These are phyloP conservation scores for Lasiodiplodia sp. DNA, from an alignment of 2,329 filamentous ascomycete genomes.

Conservation along the genomic window DNA sequence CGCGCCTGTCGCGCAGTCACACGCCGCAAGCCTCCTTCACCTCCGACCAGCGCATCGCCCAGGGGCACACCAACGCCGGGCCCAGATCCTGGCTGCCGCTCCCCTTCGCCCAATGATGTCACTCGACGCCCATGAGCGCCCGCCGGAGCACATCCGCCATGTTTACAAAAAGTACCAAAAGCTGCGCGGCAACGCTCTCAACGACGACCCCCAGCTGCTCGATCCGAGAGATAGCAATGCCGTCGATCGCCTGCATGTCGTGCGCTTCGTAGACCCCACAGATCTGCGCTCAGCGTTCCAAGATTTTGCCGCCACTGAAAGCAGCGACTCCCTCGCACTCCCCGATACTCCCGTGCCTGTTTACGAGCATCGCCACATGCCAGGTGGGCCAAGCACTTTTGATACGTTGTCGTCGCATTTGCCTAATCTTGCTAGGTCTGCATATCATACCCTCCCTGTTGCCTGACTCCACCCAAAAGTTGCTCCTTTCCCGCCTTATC, in stretches of 20 bases:
- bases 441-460: slow-evolving; percentile 78
- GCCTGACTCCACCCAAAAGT: slow-evolving; percentile 71
- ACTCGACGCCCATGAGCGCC: slow-evolving; percentile 79
- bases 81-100: neutral
- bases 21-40: slow-evolving; percentile 2
- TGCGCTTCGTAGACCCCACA: slow-evolving; percentile 3
- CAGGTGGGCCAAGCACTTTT: slow-evolving; percentile 60
- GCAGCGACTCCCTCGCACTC: slow-evolving; percentile 30
- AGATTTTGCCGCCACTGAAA: slow-evolving; percentile 32
- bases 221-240: slow-evolving; percentile 45
- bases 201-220: slow-evolving; percentile 56
- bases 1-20: slow-evolving; percentile 26
- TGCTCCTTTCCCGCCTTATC: slow-evolving; percentile 75
- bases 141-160: slow-evolving; percentile 72
- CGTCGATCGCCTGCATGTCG: slow-evolving; percentile 49
- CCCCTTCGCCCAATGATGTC: slow-evolving; percentile 25
- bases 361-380: slow-evolving; percentile 71
- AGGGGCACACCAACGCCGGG: neutral
- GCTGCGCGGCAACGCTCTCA: slow-evolving; percentile 58
- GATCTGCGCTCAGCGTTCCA: slow-evolving; percentile 3
- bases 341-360: slow-evolving; percentile 42
- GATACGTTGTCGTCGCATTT: neutral
- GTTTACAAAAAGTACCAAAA: slow-evolving; percentile 79
- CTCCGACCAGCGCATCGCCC: slow-evolving; percentile 14
- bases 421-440: slow-evolving; percentile 65